Base-by-base conservation (phyloP, 192 early-diverging fungal genomes). In the Umbelopsis ramanniana region DNA sequence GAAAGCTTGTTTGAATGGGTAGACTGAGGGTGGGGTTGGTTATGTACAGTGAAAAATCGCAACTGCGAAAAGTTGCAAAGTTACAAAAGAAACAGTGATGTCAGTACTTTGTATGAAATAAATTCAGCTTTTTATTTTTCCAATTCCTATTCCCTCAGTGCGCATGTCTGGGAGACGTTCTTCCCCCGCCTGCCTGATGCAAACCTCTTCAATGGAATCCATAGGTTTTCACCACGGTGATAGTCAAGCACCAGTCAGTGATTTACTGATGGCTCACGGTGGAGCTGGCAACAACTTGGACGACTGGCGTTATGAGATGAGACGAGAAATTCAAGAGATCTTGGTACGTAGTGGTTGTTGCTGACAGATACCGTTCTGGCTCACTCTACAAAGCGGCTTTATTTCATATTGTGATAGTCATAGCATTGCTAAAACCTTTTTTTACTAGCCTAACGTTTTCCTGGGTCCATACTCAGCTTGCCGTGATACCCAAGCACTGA, bases 291-390 rank as follows among this genome's bases (percentile, higher is more conserved):
- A 26, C 57, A 63, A 37, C 33, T 35, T 79, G 52, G 77, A 78
- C 12, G 83, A 83, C 71, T 87, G 86, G 89, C 82, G 83, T 45
- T 93, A 93, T 74, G 92, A 93, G 63, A 93, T 93, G 86, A 85
- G 93, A 33, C 82, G 90, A 29, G 91, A 93, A 45, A 92, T 92
- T 82, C 93, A 95, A 81, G 89, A 93, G 68, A 92, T 95, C 46
- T 45, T 92, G 8, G 79, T 81, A 69, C 37, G 75, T 74, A 14
- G 6, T 6, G 3, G 29, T n/a, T 29, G 29, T 52, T 63, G n/a
- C 8, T 45, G 40, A 43, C 6, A 6, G 6, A 43, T 43, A 12
- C 40, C 40, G 40, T 43, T 4, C 0, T 12, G 40, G 40, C 40
- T 29, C 29, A 43, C 6, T 43, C 6, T 43, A 43, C 11, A 2